Conservation (phyloP, 768 basidiomycete genomes). For the Pleurotus sapidus region DNA sequence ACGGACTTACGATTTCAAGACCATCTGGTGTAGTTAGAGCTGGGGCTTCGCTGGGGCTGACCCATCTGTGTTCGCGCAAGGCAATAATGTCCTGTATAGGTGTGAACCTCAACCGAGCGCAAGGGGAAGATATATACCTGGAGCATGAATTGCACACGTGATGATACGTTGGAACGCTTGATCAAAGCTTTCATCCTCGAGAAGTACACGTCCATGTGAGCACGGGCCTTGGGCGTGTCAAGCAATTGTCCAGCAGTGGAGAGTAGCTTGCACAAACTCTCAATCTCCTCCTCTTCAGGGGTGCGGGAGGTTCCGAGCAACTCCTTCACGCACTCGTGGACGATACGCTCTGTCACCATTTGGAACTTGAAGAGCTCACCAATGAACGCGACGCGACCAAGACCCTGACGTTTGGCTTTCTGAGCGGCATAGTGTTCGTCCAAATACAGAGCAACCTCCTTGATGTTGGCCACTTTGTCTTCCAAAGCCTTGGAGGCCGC, state of each 20-base stretch:
- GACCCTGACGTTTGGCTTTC: conserved; percentile 95
- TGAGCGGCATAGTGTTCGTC: conserved; percentile 96
- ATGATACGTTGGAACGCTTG: conserved; percentile 72
- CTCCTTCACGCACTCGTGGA: conserved; percentile 98
- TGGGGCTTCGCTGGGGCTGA: conserved; percentile 62
- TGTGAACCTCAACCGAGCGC: conserved; percentile 7
- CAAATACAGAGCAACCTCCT: conserved; percentile 77
- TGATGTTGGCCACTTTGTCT: conserved; percentile 72
- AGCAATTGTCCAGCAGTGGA: conserved; percentile 83
- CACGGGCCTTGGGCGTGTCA: conserved; percentile 77
- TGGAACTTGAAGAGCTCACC: conserved; percentile 98
- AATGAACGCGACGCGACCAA: conserved; percentile 96
- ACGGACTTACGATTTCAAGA: conserved; percentile 68
- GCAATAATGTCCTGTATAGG: conserved; percentile 80
- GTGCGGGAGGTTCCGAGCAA: conserved; percentile 89
- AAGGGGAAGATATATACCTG: conserved; percentile 69
- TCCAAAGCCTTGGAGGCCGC: conserved; percentile 83
- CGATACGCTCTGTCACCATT: conserved; percentile 97
- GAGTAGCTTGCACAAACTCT: conserved; percentile 90
- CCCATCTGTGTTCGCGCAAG: conserved; percentile 81
- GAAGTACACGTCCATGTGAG: conserved; percentile 93
- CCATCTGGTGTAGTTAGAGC: conserved; percentile 88
- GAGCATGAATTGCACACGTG: conserved; percentile 94
- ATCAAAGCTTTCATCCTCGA: conserved; percentile 81
- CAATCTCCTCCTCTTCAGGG: conserved; percentile 97